phyloP scores from a whole-genome alignment of 176 grass and related monocot species.

The Pontederia paniculata region DNA sequence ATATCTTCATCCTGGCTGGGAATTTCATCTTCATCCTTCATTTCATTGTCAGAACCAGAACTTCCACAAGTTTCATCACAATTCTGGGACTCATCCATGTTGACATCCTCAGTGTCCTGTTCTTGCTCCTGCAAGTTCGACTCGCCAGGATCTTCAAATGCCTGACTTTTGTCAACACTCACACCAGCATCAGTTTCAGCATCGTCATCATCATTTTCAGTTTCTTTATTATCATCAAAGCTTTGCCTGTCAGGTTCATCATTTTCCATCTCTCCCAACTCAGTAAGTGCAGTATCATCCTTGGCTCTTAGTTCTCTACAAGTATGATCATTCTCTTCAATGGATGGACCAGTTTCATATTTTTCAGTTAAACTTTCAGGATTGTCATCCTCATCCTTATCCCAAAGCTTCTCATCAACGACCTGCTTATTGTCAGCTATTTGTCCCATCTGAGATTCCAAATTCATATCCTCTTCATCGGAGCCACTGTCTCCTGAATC shows the following conservation, averaged over 20 bases:
- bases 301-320: slow-evolving; percentile 75
- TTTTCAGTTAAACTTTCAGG: slow-evolving; percentile 50
- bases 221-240: slow-evolving; percentile 36
- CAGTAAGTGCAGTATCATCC: slow-evolving; percentile 50
- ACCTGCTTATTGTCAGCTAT: slow-evolving; percentile 63
- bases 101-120: slow-evolving; percentile 39
- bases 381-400: slow-evolving; percentile 72
- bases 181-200: slow-evolving; percentile 12
- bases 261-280: slow-evolving; percentile 34
- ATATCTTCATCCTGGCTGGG: slow-evolving; percentile 29
- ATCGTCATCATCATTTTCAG: slow-evolving; percentile 34
- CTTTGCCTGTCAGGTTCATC: slow-evolving; percentile 35
- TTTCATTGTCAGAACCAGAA: slow-evolving; percentile 28
- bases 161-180: slow-evolving; percentile 54
- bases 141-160: slow-evolving; percentile 67
- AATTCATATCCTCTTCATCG: slow-evolving; percentile 47
- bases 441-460: slow-evolving; percentile 90
- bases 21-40: slow-evolving; percentile 32
- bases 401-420: slow-evolving; percentile 66
- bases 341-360: slow-evolving; percentile 62
- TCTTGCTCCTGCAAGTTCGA: slow-evolving; percentile 48
- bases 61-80: slow-evolving; percentile 27
- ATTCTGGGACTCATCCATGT: slow-evolving; percentile 41
- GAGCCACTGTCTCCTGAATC: slow-evolving; percentile 47
- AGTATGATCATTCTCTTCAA: slow-evolving; percentile 42